Conservation (phyloP, 352 stramenopile genomes). For the Albugo candida region DNA sequence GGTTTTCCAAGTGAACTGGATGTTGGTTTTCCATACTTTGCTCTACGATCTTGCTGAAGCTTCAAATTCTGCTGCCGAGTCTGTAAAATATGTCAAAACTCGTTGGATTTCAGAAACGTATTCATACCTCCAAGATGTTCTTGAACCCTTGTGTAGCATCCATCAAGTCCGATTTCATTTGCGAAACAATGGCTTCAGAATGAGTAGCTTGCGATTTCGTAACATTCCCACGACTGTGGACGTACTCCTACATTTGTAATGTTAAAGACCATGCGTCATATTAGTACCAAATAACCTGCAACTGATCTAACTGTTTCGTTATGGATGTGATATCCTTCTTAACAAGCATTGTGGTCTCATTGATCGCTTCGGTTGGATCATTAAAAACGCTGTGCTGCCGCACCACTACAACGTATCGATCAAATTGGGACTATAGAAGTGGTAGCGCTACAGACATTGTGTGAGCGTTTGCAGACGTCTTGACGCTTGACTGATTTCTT, state of each 20-base stretch:
- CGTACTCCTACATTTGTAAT: constrained; percentile 25
- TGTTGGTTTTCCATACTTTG: constrained; percentile 53
- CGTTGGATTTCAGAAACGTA: neutral
- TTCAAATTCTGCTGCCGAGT: constrained; percentile 78
- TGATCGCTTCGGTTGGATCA: constrained; percentile 65
- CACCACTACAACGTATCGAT: constrained; percentile 23
- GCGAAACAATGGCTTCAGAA: constrained; percentile 60
- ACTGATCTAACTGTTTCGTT: constrained; percentile 68
- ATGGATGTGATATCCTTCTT: constrained; percentile 80
- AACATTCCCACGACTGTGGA: constrained; percentile 37
- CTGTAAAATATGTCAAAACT: constrained; percentile 1
- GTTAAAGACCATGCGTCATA: neutral
- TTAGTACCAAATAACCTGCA: constrained; percentile 13
- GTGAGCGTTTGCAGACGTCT: constrained; percentile 63
- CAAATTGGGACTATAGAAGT: neutral
- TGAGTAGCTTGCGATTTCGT: constrained; percentile 45
- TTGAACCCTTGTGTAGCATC: constrained; percentile 63
- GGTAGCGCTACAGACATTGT: constrained; percentile 21
- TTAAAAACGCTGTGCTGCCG: constrained; percentile 82
- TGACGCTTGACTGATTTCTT: constrained; percentile 65
- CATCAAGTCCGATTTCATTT: constrained; percentile 75
- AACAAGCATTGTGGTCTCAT: constrained; percentile 54
- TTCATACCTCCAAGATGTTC: constrained; percentile 43
- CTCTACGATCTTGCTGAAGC: constrained; percentile 57
- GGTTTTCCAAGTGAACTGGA: constrained; percentile 55